Base-by-base conservation (phyloP, 2,329 filamentous ascomycete genomes). In the Penicillium sp. region DNA sequence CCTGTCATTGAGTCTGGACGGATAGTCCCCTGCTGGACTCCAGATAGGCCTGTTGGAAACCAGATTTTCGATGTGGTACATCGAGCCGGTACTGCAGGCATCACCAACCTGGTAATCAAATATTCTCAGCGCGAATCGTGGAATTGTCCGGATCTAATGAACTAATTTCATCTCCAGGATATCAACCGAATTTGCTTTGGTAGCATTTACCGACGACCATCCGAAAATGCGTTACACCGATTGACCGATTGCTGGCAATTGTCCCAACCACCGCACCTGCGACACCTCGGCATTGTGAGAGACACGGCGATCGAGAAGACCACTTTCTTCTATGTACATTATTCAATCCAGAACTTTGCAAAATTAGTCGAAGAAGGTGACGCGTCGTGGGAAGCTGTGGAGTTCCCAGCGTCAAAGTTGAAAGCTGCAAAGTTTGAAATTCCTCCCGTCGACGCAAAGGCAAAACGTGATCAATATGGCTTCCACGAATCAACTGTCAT, bases 251-350 rank as follows among this genome's bases (percentile, higher is more conserved):
- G 73, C 46, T 82, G 80, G 75, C 74, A 80, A 46, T 57, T 75
- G 12, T 77, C 76, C n/a, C 81, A 84, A 55, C 80, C 81, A 25
- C 64, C 68, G 3, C 74, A 81, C 59, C 67, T 83, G 24, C 74
- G 76, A 13, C 79, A 82, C 57, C 64, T 82, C 12, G 72, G 76
- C 9, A 67, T 84, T 28, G 71, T 83, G 32, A 69, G 79, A 51
- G 79, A 82, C 46, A 76, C 73, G 5, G 68, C 71, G 2, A 68
- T 77, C 11, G 69, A 69, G 11, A 66, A 70, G 9, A 76, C 76
- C 13, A 63, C 68, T 28, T 67, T 71, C 9, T 74, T 77, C 50
- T 83, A 79, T 61, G 61, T 78, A 7, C 80, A 82, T 53, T 79
- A 79, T 44, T 76, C 78, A 0, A 69, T 73, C 36, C 62, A 60